These are phyloP conservation scores for Rubia peregrina DNA, from an alignment of 305 asterid species.

Conservation along the genomic window DNA sequence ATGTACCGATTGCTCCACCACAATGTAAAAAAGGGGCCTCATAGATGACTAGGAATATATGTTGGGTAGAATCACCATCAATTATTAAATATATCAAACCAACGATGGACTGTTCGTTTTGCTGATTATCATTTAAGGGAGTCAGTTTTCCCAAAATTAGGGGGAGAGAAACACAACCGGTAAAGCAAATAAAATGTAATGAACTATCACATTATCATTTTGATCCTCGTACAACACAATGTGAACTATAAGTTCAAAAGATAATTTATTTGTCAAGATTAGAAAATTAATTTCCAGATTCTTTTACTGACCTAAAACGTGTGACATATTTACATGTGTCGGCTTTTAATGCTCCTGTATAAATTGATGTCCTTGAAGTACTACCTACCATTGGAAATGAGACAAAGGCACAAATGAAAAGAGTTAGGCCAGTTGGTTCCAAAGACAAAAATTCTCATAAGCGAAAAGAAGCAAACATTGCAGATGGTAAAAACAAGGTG, in stretches of 20 bases:
- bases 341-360: background rate
- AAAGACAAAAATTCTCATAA: background rate
- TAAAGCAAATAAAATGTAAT: background rate
- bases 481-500: background rate
- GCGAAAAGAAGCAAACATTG: background rate
- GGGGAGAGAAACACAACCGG: constrained; percentile 4
- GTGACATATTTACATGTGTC: constrained; percentile 7
- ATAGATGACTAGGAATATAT: constrained; percentile 7
- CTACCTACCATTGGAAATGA: background rate
- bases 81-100: constrained; percentile 10
- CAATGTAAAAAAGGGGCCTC: constrained; percentile 13
- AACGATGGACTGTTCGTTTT: background rate
- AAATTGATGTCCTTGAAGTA: background rate
- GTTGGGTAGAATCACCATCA: constrained; percentile 14
- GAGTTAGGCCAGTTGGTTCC: constrained; percentile 5
- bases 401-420: background rate
- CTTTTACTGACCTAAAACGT: background rate
- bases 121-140: background rate
- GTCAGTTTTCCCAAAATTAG: background rate
- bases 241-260: constrained; percentile 4
- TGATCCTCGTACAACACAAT: constrained; percentile 10
- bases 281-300: constrained; percentile 4
- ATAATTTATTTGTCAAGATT: constrained; percentile 5
- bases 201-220: background rate
- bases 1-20: background rate